phyloP scores from a whole-genome alignment of 1,284 basidiomycete species.

The Malassezia psittaci region DNA sequence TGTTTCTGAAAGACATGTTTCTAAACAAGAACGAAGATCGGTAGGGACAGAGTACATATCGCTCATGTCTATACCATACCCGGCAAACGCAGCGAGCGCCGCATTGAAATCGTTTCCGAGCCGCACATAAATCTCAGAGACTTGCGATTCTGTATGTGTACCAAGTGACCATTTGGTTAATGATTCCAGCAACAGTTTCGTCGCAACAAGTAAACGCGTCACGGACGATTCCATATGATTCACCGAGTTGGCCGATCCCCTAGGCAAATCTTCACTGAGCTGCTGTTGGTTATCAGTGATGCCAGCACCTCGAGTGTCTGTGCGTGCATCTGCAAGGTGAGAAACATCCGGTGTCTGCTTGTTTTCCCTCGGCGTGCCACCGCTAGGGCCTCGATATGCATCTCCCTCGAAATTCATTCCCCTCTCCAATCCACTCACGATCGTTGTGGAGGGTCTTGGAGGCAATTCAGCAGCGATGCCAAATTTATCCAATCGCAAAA shows the following conservation, averaged over 20 bases:
- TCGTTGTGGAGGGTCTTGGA: no score
- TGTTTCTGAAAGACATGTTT: constrained; percentile 80
- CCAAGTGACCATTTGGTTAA: constrained; percentile 60
- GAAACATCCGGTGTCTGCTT: no score
- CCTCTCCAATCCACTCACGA: no score
- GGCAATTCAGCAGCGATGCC: no score
- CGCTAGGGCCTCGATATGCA: no score
- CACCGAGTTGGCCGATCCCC: background rate
- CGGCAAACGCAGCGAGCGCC: constrained; percentile 75
- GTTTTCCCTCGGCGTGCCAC: no score
- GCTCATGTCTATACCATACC: constrained; percentile 80
- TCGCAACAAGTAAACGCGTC: constrained; percentile 82
- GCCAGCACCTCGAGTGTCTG: no score
- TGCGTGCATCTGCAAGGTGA: no score
- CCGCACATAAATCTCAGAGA: constrained; percentile 92
- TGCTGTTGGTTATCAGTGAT: background rate
- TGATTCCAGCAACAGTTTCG: constrained; percentile 83
- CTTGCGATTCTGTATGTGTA: constrained; percentile 65
- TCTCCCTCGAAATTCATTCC: no score
- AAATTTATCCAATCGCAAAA: no score
- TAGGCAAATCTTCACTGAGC: background rate
- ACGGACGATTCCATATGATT: constrained; percentile 72
- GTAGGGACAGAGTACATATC: constrained; percentile 80
- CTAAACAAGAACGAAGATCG: constrained; percentile 76
- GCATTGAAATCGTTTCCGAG: constrained; percentile 95